Conservation (phyloP, 2,329 filamentous ascomycete genomes). For the Aspergillus oerlinghausenensis region DNA sequence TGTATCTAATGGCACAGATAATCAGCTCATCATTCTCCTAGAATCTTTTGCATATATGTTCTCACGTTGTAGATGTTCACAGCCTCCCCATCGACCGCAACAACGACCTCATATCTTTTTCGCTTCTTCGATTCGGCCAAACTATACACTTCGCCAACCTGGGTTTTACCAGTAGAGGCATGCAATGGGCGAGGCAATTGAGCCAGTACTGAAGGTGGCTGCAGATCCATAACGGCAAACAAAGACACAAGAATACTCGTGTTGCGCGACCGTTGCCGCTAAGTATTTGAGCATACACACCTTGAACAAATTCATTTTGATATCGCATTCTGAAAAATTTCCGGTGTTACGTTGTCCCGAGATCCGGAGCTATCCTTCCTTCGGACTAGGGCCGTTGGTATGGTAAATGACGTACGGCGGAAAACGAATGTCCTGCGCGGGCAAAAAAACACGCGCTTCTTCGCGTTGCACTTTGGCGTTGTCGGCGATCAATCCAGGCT, state of each 20-base stretch:
- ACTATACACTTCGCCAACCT: conserved; percentile 48
- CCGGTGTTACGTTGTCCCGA: conserved; percentile 29
- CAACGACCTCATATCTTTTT: conserved; percentile 58
- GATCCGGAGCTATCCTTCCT: conserved; percentile 3
- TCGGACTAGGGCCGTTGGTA: not conserved
- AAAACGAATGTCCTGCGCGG: conserved; percentile 5
- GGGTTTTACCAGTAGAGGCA: conserved; percentile 36
- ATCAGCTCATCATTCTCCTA: conserved; percentile 2
- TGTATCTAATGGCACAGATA: conserved; percentile 46
- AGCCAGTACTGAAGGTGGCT: conserved; percentile 41
- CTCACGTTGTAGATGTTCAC: conserved; percentile 60
- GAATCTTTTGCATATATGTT: not conserved
- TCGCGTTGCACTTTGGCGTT: conserved; percentile 14
- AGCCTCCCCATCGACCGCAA: conserved; percentile 57
- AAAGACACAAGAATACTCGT: conserved; percentile 1
- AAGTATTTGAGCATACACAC: not conserved
- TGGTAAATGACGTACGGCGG: conserved; percentile 15
- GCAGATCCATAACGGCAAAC: conserved; percentile 37
- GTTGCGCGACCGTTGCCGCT: conserved; percentile 11
- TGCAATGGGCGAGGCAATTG: conserved; percentile 44
- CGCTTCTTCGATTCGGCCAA: conserved; percentile 54
- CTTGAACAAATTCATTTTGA: conserved; percentile 15
- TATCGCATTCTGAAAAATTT: conserved; percentile 33
- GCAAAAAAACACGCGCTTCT: conserved; percentile 16
- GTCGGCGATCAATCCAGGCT: conserved; percentile 2